A percentile compares a stretch with the other conserved stretches of the same genome.
Conservation (phyloP, 208 protist species). For the Borovskyia barvae region DNA sequence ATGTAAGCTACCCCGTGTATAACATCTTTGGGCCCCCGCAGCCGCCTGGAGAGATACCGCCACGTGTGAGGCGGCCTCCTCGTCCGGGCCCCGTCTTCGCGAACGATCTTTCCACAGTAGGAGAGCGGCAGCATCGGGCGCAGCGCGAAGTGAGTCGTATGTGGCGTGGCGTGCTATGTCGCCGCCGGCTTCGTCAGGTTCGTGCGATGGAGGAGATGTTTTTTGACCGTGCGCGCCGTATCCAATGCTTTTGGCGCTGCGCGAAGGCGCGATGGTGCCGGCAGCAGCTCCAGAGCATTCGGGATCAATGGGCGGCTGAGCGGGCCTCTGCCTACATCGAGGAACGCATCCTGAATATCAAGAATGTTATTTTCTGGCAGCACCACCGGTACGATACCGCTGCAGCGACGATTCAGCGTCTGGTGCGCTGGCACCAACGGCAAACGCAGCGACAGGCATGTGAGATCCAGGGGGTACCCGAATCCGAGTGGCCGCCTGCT, state of each 20-base stretch:
- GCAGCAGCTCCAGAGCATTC: constrained; percentile 32
- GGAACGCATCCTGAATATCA: constrained; percentile 37
- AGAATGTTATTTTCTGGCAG: constrained; percentile 80
- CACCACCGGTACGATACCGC: constrained; percentile 57
- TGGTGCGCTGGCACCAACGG: constrained; percentile 62
- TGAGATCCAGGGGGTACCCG: constrained; percentile 15
- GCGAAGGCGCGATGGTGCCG: constrained; percentile 34
- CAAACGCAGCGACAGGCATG: constrained; percentile 16
- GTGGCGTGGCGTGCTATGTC: constrained; percentile 78
- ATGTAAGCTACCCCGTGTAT: constrained; percentile 59
- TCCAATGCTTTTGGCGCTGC: constrained; percentile 85
- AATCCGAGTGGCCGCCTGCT: constrained; percentile 28
- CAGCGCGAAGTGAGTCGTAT: constrained; percentile 63
- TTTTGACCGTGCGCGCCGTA: constrained; percentile 46
- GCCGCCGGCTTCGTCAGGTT: constrained; percentile 52
- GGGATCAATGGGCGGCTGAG: constrained; percentile 49
- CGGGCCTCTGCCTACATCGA: constrained; percentile 37
- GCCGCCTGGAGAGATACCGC: constrained; percentile 55
- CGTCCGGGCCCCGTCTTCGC: constrained; percentile 36
- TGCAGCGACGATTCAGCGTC: constrained; percentile 61
- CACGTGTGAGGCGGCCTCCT: constrained; percentile 48
- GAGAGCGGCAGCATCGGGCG: constrained; percentile 57
- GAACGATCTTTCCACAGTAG: constrained; percentile 59
- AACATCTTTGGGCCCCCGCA: constrained; percentile 68
- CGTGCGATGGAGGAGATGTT: constrained; percentile 40